phyloP scores from a whole-genome alignment of 2,329 filamentous ascomycete genomes.

The Chaetomium sp. region DNA sequence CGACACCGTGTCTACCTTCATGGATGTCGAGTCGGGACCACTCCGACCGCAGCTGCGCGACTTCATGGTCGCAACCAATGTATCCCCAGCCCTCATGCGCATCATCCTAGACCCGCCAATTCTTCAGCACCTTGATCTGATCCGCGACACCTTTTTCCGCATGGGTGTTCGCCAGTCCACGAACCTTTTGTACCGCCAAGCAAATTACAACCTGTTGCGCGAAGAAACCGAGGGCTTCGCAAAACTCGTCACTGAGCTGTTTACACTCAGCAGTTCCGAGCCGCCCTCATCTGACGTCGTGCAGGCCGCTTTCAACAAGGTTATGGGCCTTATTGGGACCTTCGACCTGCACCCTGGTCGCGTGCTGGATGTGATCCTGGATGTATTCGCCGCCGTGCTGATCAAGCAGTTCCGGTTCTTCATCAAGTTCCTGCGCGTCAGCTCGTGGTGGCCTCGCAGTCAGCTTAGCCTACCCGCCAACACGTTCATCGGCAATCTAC shows the following conservation, averaged over 20 bases:
- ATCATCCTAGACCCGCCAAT: constrained; percentile 79
- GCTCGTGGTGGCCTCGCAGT: constrained; percentile 93
- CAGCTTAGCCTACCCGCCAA: constrained; percentile 46
- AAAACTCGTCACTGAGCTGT: constrained; percentile 93
- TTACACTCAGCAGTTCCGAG: constrained; percentile 78
- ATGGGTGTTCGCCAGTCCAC: constrained; percentile 88
- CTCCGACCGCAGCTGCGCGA: constrained; percentile 59
- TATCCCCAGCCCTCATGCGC: constrained; percentile 73
- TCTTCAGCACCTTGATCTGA: constrained; percentile 74
- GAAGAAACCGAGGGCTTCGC: constrained; percentile 98
- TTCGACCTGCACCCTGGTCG: constrained; percentile 96
- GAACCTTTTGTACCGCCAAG: constrained; percentile 90
- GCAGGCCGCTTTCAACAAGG: constrained; percentile 82
- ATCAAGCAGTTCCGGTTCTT: constrained; percentile 95
- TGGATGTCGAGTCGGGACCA: constrained; percentile 65
- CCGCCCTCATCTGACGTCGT: constrained; percentile 75
- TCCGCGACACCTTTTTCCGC: constrained; percentile 80
- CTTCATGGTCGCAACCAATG: constrained; percentile 71
- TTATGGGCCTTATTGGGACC: constrained; percentile 93
- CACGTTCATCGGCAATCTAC: constrained; percentile 67
- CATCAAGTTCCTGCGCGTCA: constrained; percentile 85
- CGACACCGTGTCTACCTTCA: constrained; percentile 77
- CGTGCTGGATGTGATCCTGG: constrained; percentile 89
- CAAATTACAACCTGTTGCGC: constrained; percentile 92
- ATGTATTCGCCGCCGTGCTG: constrained; percentile 90